Evolutionary conservation across 2,329 filamentous ascomycete species (phyloP).

Genomic region (Talaromyces sp.): DNA sequence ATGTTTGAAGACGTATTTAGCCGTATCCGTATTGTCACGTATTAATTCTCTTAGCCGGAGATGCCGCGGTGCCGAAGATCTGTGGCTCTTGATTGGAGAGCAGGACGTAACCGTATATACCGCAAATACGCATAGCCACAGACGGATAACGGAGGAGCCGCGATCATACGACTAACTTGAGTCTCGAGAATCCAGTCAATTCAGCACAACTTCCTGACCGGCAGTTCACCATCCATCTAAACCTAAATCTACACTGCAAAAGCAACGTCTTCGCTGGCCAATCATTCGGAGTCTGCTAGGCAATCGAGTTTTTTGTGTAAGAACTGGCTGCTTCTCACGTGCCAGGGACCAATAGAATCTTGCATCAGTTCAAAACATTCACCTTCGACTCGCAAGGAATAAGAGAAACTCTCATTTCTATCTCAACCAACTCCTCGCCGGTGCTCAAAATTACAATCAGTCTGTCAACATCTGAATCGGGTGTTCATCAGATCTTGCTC

Average conservation of each 20-base stretch:
- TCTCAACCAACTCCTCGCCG: background rate
- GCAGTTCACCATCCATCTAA: background rate
- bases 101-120: background rate
- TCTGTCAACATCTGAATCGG: too few species aligned
- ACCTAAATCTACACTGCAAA: background rate
- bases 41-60: background rate
- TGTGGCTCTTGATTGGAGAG: background rate
- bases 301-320: constrained; percentile 2
- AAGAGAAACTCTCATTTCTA: background rate
- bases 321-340: background rate
- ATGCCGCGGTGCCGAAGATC: background rate
- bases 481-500: background rate
- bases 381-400: background rate
- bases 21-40: constrained; percentile 5
- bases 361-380: background rate
- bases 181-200: background rate
- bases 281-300: background rate
- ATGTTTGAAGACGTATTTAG: background rate
- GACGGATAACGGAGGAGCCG: constrained; percentile 14
- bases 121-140: background rate
- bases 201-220: background rate
- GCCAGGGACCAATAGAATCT: background rate
- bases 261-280: background rate
- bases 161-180: constrained; percentile 10
- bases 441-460: background rate